phyloP scores from a whole-genome alignment of 805 yeast species.

The Grigorovia humatica region DNA sequence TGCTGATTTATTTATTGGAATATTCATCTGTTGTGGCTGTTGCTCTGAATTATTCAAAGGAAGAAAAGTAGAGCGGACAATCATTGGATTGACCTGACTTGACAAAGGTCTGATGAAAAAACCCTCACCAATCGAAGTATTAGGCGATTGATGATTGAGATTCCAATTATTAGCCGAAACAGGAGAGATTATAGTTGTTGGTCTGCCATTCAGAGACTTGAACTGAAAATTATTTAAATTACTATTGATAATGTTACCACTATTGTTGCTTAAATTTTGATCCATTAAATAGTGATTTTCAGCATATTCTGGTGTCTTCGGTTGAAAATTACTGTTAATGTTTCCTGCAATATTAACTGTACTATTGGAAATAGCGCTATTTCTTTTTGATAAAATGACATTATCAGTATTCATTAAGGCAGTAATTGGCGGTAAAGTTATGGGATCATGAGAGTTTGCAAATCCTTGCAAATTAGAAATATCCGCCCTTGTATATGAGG shows the following conservation, averaged over 20 bases:
- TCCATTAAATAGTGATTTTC: neutral
- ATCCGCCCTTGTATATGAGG: neutral
- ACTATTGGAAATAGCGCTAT: neutral
- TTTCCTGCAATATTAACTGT: neutral
- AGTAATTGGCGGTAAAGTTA: constrained; percentile 6
- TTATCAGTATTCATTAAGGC: constrained; percentile 1
- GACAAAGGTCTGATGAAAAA: neutral
- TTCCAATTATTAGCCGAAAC: neutral
- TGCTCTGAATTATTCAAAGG: neutral
- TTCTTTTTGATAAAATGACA: neutral
- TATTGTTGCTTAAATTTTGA: too few relatives aligned
- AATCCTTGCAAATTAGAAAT: neutral
- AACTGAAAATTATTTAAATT: neutral
- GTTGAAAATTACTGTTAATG: neutral
- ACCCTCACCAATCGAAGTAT: neutral
- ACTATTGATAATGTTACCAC: too few relatives aligned
- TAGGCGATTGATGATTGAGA: neutral
- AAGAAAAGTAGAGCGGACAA: neutral
- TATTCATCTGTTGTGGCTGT: constrained; percentile 1
- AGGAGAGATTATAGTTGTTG: neutral
- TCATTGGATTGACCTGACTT: neutral
- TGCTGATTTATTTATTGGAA: neutral
- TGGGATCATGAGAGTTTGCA: neutral
- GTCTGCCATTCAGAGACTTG: neutral
- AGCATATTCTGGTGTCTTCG: neutral